Evolutionary conservation across 148 eudicot species (phyloP).

Genomic region (Heliosperma pusillum): DNA sequence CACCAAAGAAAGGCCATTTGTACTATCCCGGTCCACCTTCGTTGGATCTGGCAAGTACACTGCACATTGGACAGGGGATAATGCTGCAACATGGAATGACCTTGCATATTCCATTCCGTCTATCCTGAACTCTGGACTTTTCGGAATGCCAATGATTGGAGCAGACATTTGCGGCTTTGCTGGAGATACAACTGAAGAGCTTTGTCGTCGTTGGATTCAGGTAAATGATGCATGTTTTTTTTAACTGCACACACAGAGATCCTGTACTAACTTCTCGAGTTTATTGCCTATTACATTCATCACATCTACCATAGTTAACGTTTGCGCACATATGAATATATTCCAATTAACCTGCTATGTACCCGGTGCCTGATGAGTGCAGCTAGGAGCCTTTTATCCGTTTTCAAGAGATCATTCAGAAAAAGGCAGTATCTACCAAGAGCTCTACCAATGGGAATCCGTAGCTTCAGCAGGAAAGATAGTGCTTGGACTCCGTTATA

Average conservation of each 20-base stretch:
- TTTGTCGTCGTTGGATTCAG: constrained; percentile 58
- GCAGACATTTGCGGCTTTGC: constrained; percentile 54
- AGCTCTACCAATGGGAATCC: constrained; percentile 51
- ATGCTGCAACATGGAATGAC: constrained; percentile 48
- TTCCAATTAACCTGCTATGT: neutral
- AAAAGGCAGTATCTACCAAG: constrained; percentile 27
- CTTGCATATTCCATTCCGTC: constrained; percentile 39
- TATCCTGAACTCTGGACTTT: constrained; percentile 38
- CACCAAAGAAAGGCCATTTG: constrained; percentile 44
- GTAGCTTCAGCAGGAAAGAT: constrained; percentile 44
- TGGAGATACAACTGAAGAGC: constrained; percentile 43
- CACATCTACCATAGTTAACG: too few relatives aligned
- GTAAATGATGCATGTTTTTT: constrained; percentile 7
- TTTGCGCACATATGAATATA: too few relatives aligned
- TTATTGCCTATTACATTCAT: too few relatives aligned
- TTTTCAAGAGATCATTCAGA: constrained; percentile 52
- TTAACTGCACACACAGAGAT: too few relatives aligned
- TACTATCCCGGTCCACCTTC: constrained; percentile 46
- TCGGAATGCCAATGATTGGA: constrained; percentile 60
- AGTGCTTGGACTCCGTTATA: constrained; percentile 49
- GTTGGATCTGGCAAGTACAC: constrained; percentile 50
- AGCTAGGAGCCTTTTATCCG: constrained; percentile 62
- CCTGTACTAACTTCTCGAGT: too few relatives aligned
- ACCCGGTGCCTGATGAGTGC: neutral
- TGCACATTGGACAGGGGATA: constrained; percentile 63